Evolutionary conservation across 805 yeast genomes (phyloP), one percentile per base, ranked within the genome.

Genomic region (Candida lessepsii): DNA sequence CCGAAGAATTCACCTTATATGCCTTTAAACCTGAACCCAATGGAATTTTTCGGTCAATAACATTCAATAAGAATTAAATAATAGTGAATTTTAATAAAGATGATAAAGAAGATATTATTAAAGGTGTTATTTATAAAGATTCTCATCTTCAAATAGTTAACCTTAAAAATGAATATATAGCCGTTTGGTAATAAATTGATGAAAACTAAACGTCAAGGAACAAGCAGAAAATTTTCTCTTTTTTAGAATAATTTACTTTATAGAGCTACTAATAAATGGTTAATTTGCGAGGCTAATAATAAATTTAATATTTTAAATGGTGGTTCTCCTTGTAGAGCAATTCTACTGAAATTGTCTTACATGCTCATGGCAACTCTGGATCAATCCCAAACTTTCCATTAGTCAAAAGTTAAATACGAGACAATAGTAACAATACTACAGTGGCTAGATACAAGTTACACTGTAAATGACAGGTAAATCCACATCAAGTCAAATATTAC

Each of bases 361-460:
- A 17, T 28, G 42, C 38, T 9, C 39, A 36, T 18, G 33, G 41
- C 3, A 30, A 11, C n/a, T 40, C 43, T 5, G 40, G 44, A 10
- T 38, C 41, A 6, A 27, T 45, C n/a, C 48, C 48, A 14, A 40
- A 45, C 16, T 44, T 37, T 21, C 48, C 48, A 9, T 30, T 31
- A 14, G 14, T 11, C 5, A 13, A 11, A 16, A 28, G 8, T 28
- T 28, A 28, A 17, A 20, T 13, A 6, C 6, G 9, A 6, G 23
- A 7, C 6, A 20, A 9, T 20, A 20, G 23, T 6, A 9, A 23
- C 28, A n/a, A n/a, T n/a, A n/a, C n/a, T n/a, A n/a, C n/a, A n/a
- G n/a, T n/a, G n/a, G n/a, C n/a, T n/a, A n/a, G n/a, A n/a, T n/a
- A n/a, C n/a, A n/a, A n/a, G n/a, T n/a, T n/a, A n/a, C n/a, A n/a